A percentile compares a stretch with the other conserved stretches of the same genome.
These are phyloP conservation scores for Apocynum venetum DNA, from an alignment of 257 asterid species.

Conservation along the genomic window DNA sequence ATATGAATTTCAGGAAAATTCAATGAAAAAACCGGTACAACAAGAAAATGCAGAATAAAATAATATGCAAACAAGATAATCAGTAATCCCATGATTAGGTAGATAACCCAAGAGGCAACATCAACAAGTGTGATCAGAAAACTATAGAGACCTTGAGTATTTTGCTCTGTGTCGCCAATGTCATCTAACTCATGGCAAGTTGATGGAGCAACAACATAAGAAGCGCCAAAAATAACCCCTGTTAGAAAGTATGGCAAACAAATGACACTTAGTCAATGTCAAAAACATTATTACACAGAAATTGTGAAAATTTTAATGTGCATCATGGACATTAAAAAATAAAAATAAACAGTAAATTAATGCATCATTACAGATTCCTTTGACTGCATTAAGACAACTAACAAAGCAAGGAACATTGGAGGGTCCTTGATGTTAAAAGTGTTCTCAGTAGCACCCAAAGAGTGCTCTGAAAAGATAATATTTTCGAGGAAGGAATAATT, in stretches of 20 bases:
- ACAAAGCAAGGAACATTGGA: not conserved
- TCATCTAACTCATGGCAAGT: slow-evolving; percentile 48
- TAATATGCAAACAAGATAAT: not conserved
- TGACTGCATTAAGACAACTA: slow-evolving; percentile 5
- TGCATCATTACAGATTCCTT: not conserved
- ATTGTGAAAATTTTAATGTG: not conserved
- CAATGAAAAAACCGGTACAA: not conserved
- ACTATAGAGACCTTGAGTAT: slow-evolving; percentile 43
- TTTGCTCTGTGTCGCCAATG: slow-evolving; percentile 45
- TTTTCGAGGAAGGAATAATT: not conserved
- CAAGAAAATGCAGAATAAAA: not conserved
- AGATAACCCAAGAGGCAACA: not conserved
- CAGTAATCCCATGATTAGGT: not conserved
- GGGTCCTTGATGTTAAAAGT: not conserved
- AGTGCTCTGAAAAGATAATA: not conserved
- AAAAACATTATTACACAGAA: slow-evolving; percentile 10
- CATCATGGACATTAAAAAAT: not conserved
- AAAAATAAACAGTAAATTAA: slow-evolving; percentile 3
- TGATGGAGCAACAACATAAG: slow-evolving; percentile 62
- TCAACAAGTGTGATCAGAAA: not conserved
- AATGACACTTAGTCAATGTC: not conserved
- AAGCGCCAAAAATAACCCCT: slow-evolving; percentile 71
- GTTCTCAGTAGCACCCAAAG: not conserved
- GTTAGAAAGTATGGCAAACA: slow-evolving; percentile 26
- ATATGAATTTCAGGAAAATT: slow-evolving; percentile 7